Evolutionary conservation across 1,284 basidiomycete species (phyloP).

Genomic region (Fomitopsis pinicola): DNA sequence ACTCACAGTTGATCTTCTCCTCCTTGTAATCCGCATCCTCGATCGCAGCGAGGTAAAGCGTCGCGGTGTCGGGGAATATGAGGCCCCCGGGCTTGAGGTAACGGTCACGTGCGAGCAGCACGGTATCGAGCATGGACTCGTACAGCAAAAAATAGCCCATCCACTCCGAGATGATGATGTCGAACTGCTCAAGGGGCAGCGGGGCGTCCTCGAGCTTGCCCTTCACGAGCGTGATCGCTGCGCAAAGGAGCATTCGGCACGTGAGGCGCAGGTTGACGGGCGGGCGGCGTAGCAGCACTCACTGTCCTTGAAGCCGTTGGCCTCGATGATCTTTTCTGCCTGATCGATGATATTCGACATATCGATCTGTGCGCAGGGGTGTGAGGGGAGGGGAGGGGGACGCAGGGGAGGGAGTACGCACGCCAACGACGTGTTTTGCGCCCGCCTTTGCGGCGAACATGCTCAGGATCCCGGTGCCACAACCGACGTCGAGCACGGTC

Average conservation of each 20-base stretch:
- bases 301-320: constrained; percentile 96
- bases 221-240: constrained; percentile 94
- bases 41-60: constrained; percentile 93
- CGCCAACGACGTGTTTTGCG: constrained; percentile 93
- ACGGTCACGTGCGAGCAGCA: constrained; percentile 94
- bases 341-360: constrained; percentile 99
- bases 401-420: constrained; percentile 33
- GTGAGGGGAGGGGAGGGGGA: constrained; percentile 3
- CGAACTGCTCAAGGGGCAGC: constrained; percentile 85
- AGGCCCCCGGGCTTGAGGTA: constrained; percentile 90
- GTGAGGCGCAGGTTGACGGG: neutral
- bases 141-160: constrained; percentile 97
- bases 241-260: neutral
- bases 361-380: constrained; percentile 69
- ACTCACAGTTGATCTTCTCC: constrained; percentile 95
- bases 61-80: constrained; percentile 96
- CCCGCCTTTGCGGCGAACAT: constrained; percentile 99
- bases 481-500: constrained; percentile 96
- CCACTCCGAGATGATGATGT: constrained; percentile 99
- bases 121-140: constrained; percentile 99
- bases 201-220: constrained; percentile 95
- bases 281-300: constrained; percentile 34
- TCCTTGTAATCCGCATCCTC: constrained; percentile 99
- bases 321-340: constrained; percentile 94
- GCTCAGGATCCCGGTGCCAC: constrained; percentile 96